phyloP scores from a whole-genome alignment of 352 stramenopile species.

The Pythium oligandrum region DNA sequence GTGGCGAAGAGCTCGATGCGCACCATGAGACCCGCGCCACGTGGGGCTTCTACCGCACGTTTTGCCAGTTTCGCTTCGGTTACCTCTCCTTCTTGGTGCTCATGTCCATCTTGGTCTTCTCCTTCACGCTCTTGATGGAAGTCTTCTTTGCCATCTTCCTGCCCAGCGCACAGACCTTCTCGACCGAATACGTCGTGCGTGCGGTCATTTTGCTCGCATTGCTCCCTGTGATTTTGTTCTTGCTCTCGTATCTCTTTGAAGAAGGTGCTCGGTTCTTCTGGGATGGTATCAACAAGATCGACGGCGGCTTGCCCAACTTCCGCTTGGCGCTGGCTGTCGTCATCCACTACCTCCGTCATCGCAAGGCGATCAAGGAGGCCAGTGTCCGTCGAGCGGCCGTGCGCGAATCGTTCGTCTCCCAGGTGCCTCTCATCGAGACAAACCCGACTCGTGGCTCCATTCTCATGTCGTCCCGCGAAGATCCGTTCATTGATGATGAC shows the following conservation, averaged over 20 bases:
- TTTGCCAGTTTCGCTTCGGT: conserved; percentile 73
- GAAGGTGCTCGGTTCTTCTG: conserved; percentile 60
- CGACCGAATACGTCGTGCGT: conserved; percentile 58
- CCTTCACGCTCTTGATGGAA: conserved; percentile 80
- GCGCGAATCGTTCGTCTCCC: neutral
- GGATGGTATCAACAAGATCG: conserved; percentile 66
- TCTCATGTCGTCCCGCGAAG: conserved; percentile 41
- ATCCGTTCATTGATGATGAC: conserved; percentile 49
- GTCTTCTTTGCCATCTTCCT: conserved; percentile 85
- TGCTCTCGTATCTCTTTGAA: conserved; percentile 82
- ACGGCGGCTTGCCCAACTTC: conserved; percentile 72
- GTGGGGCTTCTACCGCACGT: conserved; percentile 67
- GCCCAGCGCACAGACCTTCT: conserved; percentile 58
- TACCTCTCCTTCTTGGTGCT: conserved; percentile 80
- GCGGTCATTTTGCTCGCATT: conserved; percentile 49
- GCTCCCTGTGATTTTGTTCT: conserved; percentile 61
- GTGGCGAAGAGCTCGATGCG: conserved; percentile 48
- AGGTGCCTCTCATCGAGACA: neutral
- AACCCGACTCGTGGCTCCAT: conserved; percentile 14
- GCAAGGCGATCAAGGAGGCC: conserved; percentile 43
- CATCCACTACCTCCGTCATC: conserved; percentile 74
- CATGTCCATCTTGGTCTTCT: conserved; percentile 83
- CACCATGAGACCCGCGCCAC: conserved; percentile 34
- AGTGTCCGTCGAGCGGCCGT: neutral
- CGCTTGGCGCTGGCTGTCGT: conserved; percentile 69